These are phyloP conservation scores for Punica granatum DNA, from an alignment of 345 rosid species.

Conservation along the genomic window DNA sequence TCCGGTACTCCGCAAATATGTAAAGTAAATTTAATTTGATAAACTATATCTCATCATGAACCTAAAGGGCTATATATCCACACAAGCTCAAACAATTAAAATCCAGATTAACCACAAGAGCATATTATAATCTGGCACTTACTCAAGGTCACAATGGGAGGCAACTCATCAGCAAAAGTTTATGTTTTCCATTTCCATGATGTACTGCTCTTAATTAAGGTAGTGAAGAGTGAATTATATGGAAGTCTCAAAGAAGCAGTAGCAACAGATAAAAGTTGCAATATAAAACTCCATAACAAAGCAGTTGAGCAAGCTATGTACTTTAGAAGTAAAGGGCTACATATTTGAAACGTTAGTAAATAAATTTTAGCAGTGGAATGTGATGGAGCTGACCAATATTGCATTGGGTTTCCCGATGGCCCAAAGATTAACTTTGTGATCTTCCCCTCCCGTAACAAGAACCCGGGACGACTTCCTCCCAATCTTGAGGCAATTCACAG, in stretches of 20 bases:
- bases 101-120: not conserved
- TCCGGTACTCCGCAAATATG: not conserved
- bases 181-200: not conserved
- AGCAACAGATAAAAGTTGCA: not conserved
- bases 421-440: slow-evolving; percentile 98
- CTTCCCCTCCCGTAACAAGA: slow-evolving; percentile 97
- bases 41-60: not conserved
- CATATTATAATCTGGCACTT: not conserved
- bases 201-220: not conserved
- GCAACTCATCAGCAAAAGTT: not conserved
- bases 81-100: not conserved
- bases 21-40: not conserved
- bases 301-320: not conserved
- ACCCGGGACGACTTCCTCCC: slow-evolving; percentile 96
- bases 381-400: slow-evolving; percentile 72
- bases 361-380: not conserved
- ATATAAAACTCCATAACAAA: not conserved
- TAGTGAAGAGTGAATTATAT: not conserved
- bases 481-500: slow-evolving; percentile 89
- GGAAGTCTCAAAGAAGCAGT: not conserved
- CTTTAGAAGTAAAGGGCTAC: not conserved
- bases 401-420: slow-evolving; percentile 99
- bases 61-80: not conserved
- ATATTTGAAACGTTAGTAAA: not conserved
- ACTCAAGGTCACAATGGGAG: not conserved